Evolutionary conservation across 1,284 basidiomycete genomes (phyloP), one percentile per base, ranked within the genome.

Genomic region (Wallemia mellicola): DNA sequence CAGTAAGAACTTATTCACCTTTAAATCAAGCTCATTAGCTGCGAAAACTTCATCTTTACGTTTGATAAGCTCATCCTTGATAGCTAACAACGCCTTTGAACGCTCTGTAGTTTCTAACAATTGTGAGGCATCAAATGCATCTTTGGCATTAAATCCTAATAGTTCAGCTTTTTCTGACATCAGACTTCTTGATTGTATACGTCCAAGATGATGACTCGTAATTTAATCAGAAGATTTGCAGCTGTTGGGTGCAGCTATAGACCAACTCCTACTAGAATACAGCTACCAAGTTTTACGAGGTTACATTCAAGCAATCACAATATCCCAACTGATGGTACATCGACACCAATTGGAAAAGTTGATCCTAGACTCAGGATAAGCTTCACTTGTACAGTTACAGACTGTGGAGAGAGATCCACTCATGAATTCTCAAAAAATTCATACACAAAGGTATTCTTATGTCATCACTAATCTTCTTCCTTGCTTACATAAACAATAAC

Each of bases 351-450:
- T 3, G 38, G 38, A 3, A 11, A 48, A 11, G 38, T 48, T 5
- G 38, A 48, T 48, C 38, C 38, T 3, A 7, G 38, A 3, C 38
- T 48, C 19, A 11, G 22, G 19, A 48, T 48, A 48, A 48, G 38
- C 38, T 48, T 48, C n/a, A 48, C 38, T 11, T 48, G 38, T n/a
- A 48, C 38, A 3, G 38, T 48, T 5, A 11, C 14, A 48, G 76
- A 75, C 1, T 96, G 91, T 66, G 76, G 76, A 2, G 79, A 83
- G 64, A 80, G 91, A 1, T 88, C 84, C 9, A 80, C 85, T 11
- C 92, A 96, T 66, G 78, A 86, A 63, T 96, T 96, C 67, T 77
- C 83, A 11, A 83, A 80, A 67, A 75, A 79, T 30, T 79, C 84
- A 27, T 98, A 96, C 69, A 77, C 82, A 65, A 78, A 76, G 57